Percentiles rank a stretch among this genome's conserved stretches.
phyloP scores from a whole-genome alignment of 1,139 yeast species.

The Taphrina pruni region DNA sequence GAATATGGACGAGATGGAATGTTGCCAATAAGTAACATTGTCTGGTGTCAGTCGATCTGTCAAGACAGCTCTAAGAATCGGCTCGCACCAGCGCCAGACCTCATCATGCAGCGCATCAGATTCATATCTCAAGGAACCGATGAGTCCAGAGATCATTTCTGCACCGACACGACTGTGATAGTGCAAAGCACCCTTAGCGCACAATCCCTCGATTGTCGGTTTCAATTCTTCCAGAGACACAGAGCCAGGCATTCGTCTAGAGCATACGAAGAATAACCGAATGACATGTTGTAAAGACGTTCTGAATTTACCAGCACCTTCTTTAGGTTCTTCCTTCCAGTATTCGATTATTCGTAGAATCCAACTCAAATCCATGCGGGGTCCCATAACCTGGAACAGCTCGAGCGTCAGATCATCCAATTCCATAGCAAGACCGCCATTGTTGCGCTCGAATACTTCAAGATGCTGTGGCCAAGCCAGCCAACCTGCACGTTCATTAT shows the following conservation, averaged over 20 bases:
- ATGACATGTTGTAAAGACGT: constrained; percentile 46
- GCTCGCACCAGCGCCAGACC: constrained; percentile 58
- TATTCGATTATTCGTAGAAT: constrained; percentile 60
- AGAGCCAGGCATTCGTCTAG: constrained; percentile 38
- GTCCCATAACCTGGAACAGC: constrained; percentile 58
- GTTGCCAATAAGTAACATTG: constrained; percentile 74
- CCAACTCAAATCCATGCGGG: constrained; percentile 64
- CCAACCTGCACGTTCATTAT: constrained; percentile 69
- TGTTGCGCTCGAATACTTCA: constrained; percentile 56
- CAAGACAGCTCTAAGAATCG: constrained; percentile 61
- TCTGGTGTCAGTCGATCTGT: constrained; percentile 75
- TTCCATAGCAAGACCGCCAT: constrained; percentile 50
- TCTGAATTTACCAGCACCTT: constrained; percentile 49
- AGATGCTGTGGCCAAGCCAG: constrained; percentile 73
- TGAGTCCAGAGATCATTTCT: constrained; percentile 52
- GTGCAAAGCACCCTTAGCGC: constrained; percentile 39
- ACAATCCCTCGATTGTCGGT: constrained; percentile 36
- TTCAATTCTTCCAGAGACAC: constrained; percentile 38
- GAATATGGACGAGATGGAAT: constrained; percentile 65
- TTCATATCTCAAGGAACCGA: constrained; percentile 48
- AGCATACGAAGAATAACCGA: constrained; percentile 38
- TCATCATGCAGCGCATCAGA: constrained; percentile 45
- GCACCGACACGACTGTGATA: constrained; percentile 54
- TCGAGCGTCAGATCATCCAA: constrained; percentile 55
- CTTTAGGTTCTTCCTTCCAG: constrained; percentile 53